Evolutionary conservation across 1,284 basidiomycete genomes (phyloP), one percentile per base, ranked within the genome.

Genomic region (Cutaneotrichosporon cutaneum): DNA sequence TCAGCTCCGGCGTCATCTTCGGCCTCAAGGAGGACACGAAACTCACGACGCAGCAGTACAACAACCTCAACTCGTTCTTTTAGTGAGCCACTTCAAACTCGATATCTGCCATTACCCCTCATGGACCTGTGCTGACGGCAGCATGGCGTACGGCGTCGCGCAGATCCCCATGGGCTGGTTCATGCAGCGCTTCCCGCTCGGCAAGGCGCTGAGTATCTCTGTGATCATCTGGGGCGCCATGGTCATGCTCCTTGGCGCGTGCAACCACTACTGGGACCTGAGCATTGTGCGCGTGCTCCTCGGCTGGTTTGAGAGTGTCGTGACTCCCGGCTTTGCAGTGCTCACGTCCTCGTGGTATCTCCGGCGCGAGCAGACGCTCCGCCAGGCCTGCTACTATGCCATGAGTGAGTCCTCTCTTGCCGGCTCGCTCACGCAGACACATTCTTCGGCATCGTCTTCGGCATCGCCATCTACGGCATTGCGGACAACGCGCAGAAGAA

Each of bases 311-410:
- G 71, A 72, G 61, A 62, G 57, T 4, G 66, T 67, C 54, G 57
- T 74, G 60, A 71, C 70, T 1, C 72, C 72, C 27, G 70, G 68
- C 30, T 74, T 74, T 59, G 64, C 68, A 24, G 53, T 72, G 33
- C 63, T 72, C 47, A 65, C 70, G 22, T 54, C 68, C 7, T 70
- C 71, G 2, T 73, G 72, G 72, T 74, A 72, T 60, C 68, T 71
- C 30, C 59, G 69, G 2, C 50, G 50, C 9, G 71, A 72, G 55
- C 62, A 68, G 52, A 68, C 67, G 3, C 53, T 71, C 0, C 61
- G 71, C 42, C 63, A 63, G 48, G 62, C 61, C 21, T 45, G 67
- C 47, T 71, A 69, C 61, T 70, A 68, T 54, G 57, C 68, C 22
- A 71, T 71, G 71, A 72, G 62, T 63, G 21, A 26, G 62, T 63